Base-by-base conservation (phyloP, 2,329 filamentous ascomycete genomes). In the Aspergillus candidus region DNA sequence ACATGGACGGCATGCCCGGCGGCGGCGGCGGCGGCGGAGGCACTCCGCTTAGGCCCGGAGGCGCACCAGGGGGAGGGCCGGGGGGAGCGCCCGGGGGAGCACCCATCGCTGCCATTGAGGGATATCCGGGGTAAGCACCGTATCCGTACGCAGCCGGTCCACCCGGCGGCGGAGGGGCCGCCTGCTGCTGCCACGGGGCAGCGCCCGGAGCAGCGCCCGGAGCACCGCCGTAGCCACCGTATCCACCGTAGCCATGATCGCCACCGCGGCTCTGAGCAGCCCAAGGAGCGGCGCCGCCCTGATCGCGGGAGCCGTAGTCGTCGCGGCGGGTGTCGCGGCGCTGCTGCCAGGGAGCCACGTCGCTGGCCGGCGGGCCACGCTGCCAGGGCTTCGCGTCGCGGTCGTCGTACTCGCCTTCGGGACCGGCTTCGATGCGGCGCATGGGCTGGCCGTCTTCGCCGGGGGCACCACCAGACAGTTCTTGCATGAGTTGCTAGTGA, bases 401-500 rank as follows among this genome's bases (percentile, higher is more conserved):
- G 41, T 70, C 67, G 32, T 66, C 64, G 38, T 68, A 68, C 35
- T 63, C 68, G 66, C 80, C 68, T 40, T 79, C 78, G 45, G 88
- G 86, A 11, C 86, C 88, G 51, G 84, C 88, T 71, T 94, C 93
- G 61, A 98, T 95, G 51, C 86, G 87, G 53, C 83, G 84, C 55
- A 83, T 84, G 32, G 84, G 71, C 36, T 77, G 74, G 37, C 71
- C 78, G 41, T 74, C 73, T 35, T 72, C 78, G 41, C 72, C 69
- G 42, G 82, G 70, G 32, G 72, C 78, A 49, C 83, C 85, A 51
- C 88, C 88, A 50, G 85, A 88, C 56, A 97, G 80, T 76, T 97
- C 93, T 79, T 94, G 86, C 89, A 98, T 95, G 62, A 98, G 88
- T 82, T 91, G 85, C 86, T 88, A 55, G 8, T 34, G 5, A 4